phyloP scores from a whole-genome alignment of 257 asterid species.

The Solanum corneliomulleri region DNA sequence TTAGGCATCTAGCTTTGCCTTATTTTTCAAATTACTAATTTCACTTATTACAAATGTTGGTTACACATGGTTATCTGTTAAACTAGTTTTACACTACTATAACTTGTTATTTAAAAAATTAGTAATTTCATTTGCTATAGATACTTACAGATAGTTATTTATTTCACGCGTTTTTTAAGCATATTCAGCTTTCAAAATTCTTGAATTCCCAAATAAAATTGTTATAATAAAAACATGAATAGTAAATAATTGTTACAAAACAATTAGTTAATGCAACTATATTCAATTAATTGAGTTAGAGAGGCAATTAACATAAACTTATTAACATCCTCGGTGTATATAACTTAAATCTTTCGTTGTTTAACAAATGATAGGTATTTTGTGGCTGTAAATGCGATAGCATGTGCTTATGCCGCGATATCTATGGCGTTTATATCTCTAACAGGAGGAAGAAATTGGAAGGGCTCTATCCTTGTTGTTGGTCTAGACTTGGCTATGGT shows the following conservation, averaged over 20 bases:
- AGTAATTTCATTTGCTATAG: background rate
- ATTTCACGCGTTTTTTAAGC: background rate
- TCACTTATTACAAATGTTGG: background rate
- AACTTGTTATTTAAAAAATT: background rate
- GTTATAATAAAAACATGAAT: background rate
- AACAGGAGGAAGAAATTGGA: background rate
- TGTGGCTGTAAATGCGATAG: constrained; percentile 17
- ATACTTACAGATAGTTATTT: background rate
- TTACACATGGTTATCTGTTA: background rate
- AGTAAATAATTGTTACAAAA: background rate
- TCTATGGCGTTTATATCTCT: background rate
- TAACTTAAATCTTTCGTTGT: background rate
- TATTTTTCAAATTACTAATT: background rate
- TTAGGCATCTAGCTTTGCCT: background rate
- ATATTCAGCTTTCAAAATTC: background rate
- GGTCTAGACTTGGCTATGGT: constrained; percentile 7
- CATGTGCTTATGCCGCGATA: constrained; percentile 12
- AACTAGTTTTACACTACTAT: background rate
- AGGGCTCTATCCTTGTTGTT: background rate
- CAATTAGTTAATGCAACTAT: background rate
- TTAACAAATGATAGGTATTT: constrained; percentile 6
- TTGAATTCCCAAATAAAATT: background rate
- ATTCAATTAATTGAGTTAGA: too few species aligned
- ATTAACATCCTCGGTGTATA: background rate
- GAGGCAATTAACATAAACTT: background rate